Percentiles rank a stretch among this genome's conserved stretches.
phyloP scores from a whole-genome alignment of 306 rosid genomes.

The Sechiopsis laciniata region DNA sequence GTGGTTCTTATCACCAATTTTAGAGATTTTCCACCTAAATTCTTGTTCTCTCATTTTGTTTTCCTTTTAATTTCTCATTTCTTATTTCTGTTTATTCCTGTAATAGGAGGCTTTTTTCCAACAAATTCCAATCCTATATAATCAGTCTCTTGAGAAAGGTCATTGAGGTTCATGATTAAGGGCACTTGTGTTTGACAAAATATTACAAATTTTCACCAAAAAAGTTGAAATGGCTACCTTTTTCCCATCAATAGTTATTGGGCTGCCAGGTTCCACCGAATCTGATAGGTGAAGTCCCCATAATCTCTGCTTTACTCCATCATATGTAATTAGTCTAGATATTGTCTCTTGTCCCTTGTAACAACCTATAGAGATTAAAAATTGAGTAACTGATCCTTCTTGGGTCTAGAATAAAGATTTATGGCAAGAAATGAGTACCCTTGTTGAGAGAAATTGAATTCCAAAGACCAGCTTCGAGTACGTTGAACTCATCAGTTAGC shows the following conservation, averaged over 20 bases:
- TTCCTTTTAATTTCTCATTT: too few species aligned
- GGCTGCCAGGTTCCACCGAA: constrained; percentile 70
- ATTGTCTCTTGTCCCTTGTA: constrained; percentile 96
- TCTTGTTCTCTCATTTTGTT: too few species aligned
- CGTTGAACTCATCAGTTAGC: constrained; percentile 85
- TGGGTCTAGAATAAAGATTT: constrained; percentile 11
- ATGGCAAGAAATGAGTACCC: constrained; percentile 39
- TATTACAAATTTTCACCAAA: too few species aligned
- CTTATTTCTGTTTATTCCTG: too few species aligned
- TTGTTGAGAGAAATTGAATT: constrained; percentile 74
- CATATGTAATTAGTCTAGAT: constrained; percentile 80
- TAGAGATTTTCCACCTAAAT: too few species aligned
- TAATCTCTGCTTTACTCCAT: constrained; percentile 85
- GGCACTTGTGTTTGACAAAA: neutral
- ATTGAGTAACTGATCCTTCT: constrained; percentile 19
- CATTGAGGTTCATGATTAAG: neutral
- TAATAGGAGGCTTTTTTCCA: too few species aligned
- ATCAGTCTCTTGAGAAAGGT: neutral
- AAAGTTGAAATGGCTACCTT: constrained; percentile 36
- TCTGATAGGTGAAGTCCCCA: constrained; percentile 81
- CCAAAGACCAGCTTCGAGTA: constrained; percentile 88
- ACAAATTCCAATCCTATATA: neutral
- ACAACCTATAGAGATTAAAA: constrained; percentile 56
- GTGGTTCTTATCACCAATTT: too few species aligned
- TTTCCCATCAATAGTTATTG: constrained; percentile 59